Evolutionary conservation across 1,284 basidiomycete genomes (phyloP), one percentile per base, ranked within the genome.

Genomic region (Cutaneotrichosporon dermatis): DNA sequence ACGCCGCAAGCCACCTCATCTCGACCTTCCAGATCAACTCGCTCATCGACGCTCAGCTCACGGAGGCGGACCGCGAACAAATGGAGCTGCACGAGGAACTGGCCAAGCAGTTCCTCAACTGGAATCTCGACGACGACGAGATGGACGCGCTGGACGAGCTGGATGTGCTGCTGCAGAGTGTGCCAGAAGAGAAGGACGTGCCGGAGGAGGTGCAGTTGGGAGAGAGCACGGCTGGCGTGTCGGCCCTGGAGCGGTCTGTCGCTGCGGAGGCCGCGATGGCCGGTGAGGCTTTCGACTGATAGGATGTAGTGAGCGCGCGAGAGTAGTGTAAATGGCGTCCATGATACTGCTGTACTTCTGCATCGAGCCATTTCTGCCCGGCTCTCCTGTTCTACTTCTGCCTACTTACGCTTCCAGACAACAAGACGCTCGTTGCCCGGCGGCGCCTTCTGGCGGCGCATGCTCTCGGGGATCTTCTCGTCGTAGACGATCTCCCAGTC

Each of bases 1-100:
- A 35, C 51, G 59, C 61, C 62, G 40, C 13, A 61, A 90, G 89
- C 63, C 80, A 84, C 55, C 80, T 87, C 40, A 75, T 91, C 36
- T 81, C 83, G 0, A 80, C 77, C 16, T 86, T 90, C 70, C 87
- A 92, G 64, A 78, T 91, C 45, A 82, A 82, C 12, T 80, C 80
- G 60, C 78, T 94, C 4, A 78, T 91, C 37, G 90, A 93, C 69
- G 87, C 89, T 70, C 81, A 81, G 35, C 87, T 92, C 82, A 83
- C 83, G 0, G 82, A 83, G 3, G 77, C 81, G 16, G 89, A 93
- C 67, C 79, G 77, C 39, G 63, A 74, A 4, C 88, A 92, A 52
- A 80, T 94, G 51, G 79, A 83, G 69, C 82, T 84, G 34, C 87
- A 88, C 4, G 90, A 94, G 70, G 82, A 80, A 8, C 81, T 93